Evolutionary conservation across 176 grass and related monocot genomes (phyloP).

Genomic region (Melocanna baccifera): DNA sequence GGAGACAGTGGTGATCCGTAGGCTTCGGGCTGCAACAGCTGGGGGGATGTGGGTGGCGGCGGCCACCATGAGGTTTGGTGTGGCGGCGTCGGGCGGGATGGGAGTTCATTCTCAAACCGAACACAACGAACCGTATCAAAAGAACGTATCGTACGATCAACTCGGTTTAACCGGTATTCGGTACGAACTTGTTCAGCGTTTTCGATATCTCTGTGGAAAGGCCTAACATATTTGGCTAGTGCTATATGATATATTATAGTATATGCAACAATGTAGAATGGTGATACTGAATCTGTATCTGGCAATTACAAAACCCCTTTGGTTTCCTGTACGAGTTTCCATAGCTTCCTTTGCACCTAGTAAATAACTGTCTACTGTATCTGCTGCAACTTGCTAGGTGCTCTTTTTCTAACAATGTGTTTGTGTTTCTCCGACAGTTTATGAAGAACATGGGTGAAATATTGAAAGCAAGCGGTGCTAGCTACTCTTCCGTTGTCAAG

Average conservation of each 20-base stretch:
- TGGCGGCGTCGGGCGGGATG: too few species aligned
- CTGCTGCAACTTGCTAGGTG: background rate
- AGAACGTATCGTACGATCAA: too few species aligned
- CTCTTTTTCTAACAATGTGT: background rate
- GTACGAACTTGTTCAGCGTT: background rate
- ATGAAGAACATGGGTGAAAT: constrained; percentile 97
- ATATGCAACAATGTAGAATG: background rate
- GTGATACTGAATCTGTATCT: background rate
- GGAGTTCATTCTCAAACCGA: too few species aligned
- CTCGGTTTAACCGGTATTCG: too few species aligned
- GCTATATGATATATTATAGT: background rate
- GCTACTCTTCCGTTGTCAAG: constrained; percentile 92
- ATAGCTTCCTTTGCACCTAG: background rate
- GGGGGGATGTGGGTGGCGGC: too few species aligned
- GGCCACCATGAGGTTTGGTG: fast-evolving
- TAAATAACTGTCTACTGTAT: background rate
- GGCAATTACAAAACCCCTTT: background rate
- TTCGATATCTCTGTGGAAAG: background rate
- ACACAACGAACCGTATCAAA: too few species aligned
- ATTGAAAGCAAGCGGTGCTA: constrained; percentile 83
- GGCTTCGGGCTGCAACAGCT: too few species aligned
- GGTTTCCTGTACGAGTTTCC: background rate
- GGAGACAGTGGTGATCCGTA: too few species aligned
- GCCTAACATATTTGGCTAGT: background rate
- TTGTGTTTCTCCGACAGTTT: constrained; percentile 40